These are phyloP conservation scores for Artemisia argyi DNA, from an alignment of 129 eudicot genomes.

Conservation along the genomic window DNA sequence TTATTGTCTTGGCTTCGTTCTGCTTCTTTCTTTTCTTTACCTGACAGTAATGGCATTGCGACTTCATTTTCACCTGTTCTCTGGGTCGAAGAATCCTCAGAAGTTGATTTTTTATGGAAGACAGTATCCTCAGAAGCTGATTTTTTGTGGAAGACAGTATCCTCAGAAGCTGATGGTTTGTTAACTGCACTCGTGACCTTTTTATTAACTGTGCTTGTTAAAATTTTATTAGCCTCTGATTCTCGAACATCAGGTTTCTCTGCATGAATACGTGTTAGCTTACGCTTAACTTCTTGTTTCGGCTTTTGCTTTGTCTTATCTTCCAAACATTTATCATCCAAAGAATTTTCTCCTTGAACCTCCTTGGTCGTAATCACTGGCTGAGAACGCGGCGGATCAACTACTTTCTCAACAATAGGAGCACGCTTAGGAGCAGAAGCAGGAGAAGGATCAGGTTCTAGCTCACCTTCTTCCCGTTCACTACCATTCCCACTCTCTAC, in stretches of 20 bases:
- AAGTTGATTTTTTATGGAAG: too few relatives aligned
- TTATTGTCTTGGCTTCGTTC: slow-evolving; percentile 25
- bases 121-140: slow-evolving; percentile 1
- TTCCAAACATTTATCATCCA: slow-evolving; percentile 32
- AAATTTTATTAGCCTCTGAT: slow-evolving; percentile 32
- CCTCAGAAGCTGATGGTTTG: slow-evolving; percentile 1
- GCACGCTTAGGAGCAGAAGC: slow-evolving; percentile 62
- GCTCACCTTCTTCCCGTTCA: slow-evolving; percentile 97
- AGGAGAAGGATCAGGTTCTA: slow-evolving; percentile 84
- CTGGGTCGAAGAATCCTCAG: slow-evolving; percentile 28
- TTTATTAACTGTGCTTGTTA: slow-evolving; percentile 21
- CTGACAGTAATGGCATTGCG: slow-evolving; percentile 31
- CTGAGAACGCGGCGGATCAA: slow-evolving; percentile 36
- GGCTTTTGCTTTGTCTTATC: slow-evolving; percentile 19
- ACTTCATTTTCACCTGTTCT: slow-evolving; percentile 30
- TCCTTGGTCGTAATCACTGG: slow-evolving; percentile 23
- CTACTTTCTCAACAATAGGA: slow-evolving; percentile 22
- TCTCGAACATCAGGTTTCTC: slow-evolving; percentile 41
- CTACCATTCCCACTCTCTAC: slow-evolving; percentile 65
- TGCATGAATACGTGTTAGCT: slow-evolving; percentile 24
- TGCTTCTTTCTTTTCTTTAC: slow-evolving; percentile 29
- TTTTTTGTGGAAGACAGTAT: neutral
- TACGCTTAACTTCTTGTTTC: slow-evolving; percentile 32
- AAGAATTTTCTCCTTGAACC: slow-evolving; percentile 23
- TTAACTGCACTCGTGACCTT: too few relatives aligned